phyloP scores from a whole-genome alignment of 2,329 filamentous ascomycete species.

The Neospermospora avenae region DNA sequence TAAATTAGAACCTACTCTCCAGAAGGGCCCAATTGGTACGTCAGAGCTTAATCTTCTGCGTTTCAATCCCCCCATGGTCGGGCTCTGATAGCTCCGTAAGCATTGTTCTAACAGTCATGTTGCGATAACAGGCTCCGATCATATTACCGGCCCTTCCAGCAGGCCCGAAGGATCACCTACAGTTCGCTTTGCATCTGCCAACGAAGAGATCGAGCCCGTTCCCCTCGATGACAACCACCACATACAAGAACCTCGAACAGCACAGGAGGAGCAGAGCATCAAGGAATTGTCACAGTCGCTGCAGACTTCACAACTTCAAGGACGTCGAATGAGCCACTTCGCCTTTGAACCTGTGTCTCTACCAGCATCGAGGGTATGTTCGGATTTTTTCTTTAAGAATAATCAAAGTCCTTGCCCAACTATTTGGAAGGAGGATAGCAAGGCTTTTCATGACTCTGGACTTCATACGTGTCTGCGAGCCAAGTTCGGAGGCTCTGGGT shows the following conservation, averaged over 20 bases:
- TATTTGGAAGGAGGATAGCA: conserved; percentile 6
- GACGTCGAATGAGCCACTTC: conserved; percentile 79
- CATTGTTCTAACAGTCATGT: conserved; percentile 19
- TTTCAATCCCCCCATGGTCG: conserved; percentile 17
- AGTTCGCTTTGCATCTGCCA: conserved; percentile 69
- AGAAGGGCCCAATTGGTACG: conserved; percentile 25
- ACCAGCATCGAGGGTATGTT: conserved; percentile 75
- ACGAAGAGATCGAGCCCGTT: conserved; percentile 64
- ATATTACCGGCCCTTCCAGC: conserved; percentile 12
- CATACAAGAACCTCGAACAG: conserved; percentile 22
- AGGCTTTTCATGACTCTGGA: neutral
- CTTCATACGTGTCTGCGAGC: conserved; percentile 1
- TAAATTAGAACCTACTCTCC: conserved; percentile 14
- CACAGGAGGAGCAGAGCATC: conserved; percentile 24
- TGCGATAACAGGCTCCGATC: conserved; percentile 16
- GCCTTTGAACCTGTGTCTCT: conserved; percentile 89
- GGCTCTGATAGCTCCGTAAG: conserved; percentile 9
- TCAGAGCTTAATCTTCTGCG: conserved; percentile 24
- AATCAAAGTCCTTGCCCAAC: conserved; percentile 3
- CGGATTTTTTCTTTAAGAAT: conserved; percentile 23
- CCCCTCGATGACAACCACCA: conserved; percentile 29
- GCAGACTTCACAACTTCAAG: conserved; percentile 73
- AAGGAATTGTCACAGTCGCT: conserved; percentile 62
- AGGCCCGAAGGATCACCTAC: conserved; percentile 40
- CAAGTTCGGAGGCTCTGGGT: conserved; percentile 5